A percentile compares a stretch with the other conserved stretches of the same genome.
These are phyloP conservation scores for Pyrenophora seminiperda DNA, from an alignment of 2,329 filamentous ascomycete species.

Conservation along the genomic window DNA sequence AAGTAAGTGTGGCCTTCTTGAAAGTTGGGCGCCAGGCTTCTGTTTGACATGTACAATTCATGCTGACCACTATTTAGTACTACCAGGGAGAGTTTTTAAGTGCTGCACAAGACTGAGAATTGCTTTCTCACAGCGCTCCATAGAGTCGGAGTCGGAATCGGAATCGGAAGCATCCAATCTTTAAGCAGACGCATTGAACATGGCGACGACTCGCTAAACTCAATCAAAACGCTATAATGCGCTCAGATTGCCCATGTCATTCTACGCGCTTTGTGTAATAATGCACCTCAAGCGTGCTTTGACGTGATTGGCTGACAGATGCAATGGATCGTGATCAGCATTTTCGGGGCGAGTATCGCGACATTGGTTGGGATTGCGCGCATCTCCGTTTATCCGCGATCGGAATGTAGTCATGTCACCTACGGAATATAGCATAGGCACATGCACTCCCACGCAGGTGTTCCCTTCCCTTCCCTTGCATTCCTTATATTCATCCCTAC, in stretches of 20 bases:
- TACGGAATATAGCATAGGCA: too few species aligned
- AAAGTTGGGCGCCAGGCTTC: conserved; percentile 30
- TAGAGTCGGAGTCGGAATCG: background rate
- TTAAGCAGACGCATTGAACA: background rate
- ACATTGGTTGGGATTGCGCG: too few species aligned
- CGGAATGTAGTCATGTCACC: too few species aligned
- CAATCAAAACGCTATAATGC: background rate
- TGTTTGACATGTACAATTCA: background rate
- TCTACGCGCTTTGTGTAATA: background rate
- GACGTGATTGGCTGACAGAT: too few species aligned
- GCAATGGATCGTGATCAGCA: too few species aligned
- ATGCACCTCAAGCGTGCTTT: background rate
- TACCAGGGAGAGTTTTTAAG: conserved; percentile 37
- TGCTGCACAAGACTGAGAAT: conserved; percentile 25
- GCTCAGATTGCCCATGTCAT: background rate
- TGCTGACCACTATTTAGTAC: conserved; percentile 31
- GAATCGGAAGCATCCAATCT: background rate
- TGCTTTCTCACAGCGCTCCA: background rate
- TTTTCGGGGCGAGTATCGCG: too few species aligned
- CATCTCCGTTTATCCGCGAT: too few species aligned
- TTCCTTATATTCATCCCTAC: too few species aligned
- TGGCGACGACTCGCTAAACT: background rate
- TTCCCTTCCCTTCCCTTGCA: too few species aligned
- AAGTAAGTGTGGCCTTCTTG: conserved; percentile 45
- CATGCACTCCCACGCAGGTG: too few species aligned